Percentiles rank a stretch among this genome's conserved stretches.
These are phyloP conservation scores for Cladophialophora carrionii DNA, from an alignment of 2,329 filamentous ascomycete species.

Conservation along the genomic window DNA sequence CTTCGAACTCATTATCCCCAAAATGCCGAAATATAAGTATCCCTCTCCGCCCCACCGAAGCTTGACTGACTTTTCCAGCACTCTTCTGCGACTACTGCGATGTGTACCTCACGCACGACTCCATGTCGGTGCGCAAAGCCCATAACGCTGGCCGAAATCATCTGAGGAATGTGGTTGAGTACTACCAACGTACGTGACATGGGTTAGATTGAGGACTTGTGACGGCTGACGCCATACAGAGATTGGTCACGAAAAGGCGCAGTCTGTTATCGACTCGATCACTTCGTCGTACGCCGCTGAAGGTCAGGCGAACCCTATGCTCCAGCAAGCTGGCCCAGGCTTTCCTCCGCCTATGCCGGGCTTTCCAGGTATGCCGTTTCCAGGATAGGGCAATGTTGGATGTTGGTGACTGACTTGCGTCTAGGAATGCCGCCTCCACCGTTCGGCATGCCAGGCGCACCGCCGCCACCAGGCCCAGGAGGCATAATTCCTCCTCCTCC, in stretches of 20 bases:
- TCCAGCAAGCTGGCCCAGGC: conserved; percentile 60
- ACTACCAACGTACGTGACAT: conserved; percentile 80
- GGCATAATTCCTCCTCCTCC: conserved; percentile 59
- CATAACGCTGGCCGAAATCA: conserved; percentile 98
- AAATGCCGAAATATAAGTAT: conserved; percentile 85
- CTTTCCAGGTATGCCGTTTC: conserved; percentile 60
- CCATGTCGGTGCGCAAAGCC: conserved; percentile 98
- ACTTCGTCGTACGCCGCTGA: conserved; percentile 93
- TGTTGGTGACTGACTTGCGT: conserved; percentile 12
- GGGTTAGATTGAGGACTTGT: neutral
- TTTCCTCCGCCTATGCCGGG: conserved; percentile 61
- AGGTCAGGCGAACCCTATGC: conserved; percentile 88
- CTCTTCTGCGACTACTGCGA: conserved; percentile 97
- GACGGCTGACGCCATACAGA: conserved; percentile 57
- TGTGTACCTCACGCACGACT: conserved; percentile 99
- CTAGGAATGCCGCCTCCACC: conserved; percentile 59
- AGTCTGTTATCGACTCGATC: conserved; percentile 97
- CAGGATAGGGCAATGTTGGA: neutral
- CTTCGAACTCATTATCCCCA: conserved; percentile 42
- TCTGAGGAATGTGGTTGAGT: conserved; percentile 94
- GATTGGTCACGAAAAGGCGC: conserved; percentile 97
- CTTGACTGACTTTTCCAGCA: conserved; percentile 52
- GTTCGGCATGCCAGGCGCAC: conserved; percentile 57
- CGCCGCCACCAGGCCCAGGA: conserved; percentile 42
- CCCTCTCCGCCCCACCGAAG: conserved; percentile 22